Percentiles rank a stretch among this genome's conserved stretches.
These are phyloP conservation scores for Candida sanyiensis DNA, from an alignment of 805 yeast genomes.

Conservation along the genomic window DNA sequence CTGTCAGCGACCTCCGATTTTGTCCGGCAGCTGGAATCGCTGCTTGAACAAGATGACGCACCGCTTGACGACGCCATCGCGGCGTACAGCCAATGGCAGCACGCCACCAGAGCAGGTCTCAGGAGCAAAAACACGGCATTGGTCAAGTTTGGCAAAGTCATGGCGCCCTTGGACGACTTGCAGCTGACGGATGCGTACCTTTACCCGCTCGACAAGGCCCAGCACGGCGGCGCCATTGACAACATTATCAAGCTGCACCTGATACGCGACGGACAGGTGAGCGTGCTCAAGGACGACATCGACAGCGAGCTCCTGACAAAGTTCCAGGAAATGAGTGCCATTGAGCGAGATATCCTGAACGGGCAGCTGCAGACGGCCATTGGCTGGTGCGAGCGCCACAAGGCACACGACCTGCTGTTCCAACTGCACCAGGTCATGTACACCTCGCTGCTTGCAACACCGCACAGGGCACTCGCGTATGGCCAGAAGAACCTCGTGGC, in stretches of 20 bases:
- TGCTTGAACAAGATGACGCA: constrained; percentile 3
- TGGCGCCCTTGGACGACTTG: constrained; percentile 20
- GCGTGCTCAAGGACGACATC: constrained; percentile 27
- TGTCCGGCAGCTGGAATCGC: constrained; percentile 2
- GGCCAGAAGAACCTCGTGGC: constrained; percentile 36
- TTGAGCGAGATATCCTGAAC: constrained; percentile 32
- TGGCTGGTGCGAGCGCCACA: constrained; percentile 38
- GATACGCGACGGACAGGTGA: constrained; percentile 41
- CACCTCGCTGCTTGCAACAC: constrained; percentile 23
- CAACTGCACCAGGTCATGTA: constrained; percentile 40
- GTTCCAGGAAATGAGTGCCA: constrained; percentile 38
- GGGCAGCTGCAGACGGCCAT: constrained; percentile 41
- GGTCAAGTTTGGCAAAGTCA: constrained; percentile 19
- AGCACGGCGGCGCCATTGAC: constrained; percentile 27
- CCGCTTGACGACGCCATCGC: neutral
- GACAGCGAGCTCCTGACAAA: constrained; percentile 28
- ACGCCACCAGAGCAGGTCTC: constrained; percentile 21
- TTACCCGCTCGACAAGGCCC: constrained; percentile 26
- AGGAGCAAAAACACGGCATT: constrained; percentile 27
- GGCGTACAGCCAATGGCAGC: constrained; percentile 24
- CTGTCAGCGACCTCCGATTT: constrained; percentile 5
- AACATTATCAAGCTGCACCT: constrained; percentile 42
- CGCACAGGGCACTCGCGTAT: constrained; percentile 36
- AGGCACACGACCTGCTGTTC: constrained; percentile 32
- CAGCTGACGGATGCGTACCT: constrained; percentile 30